Conservation (phyloP, 768 basidiomycete genomes). For the Lactifluus pinguis region DNA sequence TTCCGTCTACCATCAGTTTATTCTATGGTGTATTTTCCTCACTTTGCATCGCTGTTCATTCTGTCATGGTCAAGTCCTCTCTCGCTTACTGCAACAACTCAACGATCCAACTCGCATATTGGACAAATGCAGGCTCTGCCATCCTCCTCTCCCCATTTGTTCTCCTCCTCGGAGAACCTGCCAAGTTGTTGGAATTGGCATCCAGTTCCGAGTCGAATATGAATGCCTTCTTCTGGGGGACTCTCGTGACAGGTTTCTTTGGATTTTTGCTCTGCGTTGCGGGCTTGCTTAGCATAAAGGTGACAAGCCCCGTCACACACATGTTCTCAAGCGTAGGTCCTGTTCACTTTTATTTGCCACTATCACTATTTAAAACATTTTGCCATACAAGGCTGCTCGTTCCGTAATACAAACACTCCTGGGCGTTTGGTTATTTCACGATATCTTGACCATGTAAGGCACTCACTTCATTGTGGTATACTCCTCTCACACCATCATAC, state of each 20-base stretch:
- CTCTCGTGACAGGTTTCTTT: conserved; percentile 61
- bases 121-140: conserved; percentile 67
- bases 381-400: conserved; percentile 49
- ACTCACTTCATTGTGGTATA: neutral
- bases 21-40: conserved; percentile 66
- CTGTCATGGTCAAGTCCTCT: conserved; percentile 65
- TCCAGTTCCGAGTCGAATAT: conserved; percentile 38
- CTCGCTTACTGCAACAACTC: conserved; percentile 61
- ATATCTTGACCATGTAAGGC: conserved; percentile 63
- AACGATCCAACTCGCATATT: conserved; percentile 68
- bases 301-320: conserved; percentile 76
- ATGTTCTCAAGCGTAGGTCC: conserved; percentile 70
- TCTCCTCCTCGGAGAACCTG: conserved; percentile 45
- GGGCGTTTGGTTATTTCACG: conserved; percentile 68
- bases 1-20: conserved; percentile 49
- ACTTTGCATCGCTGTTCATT: conserved; percentile 66
- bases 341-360: neutral
- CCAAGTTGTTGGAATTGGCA: conserved; percentile 33
- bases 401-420: conserved; percentile 79
- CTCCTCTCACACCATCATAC: neutral
- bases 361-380: neutral
- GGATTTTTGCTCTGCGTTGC: conserved; percentile 77
- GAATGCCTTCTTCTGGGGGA: conserved; percentile 53
- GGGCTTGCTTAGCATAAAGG: conserved; percentile 70
- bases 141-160: conserved; percentile 56